A percentile compares a stretch with the other conserved stretches of the same genome.
phyloP scores from a whole-genome alignment of 805 yeast genomes.

The Yueomyces sinensis region DNA sequence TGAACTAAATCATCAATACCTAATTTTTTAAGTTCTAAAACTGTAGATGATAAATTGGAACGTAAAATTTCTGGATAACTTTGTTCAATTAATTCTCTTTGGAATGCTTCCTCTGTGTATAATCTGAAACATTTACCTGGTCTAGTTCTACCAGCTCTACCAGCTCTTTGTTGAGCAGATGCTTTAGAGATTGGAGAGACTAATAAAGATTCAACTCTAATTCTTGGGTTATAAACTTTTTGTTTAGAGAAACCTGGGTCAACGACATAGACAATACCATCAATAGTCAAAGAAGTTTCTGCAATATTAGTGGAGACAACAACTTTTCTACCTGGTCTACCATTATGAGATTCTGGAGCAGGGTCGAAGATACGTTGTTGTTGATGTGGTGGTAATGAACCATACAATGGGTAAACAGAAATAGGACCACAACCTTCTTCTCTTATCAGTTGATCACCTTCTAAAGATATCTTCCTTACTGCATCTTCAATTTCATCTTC shows the following conservation, averaged over 20 bases:
- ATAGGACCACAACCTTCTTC: constrained; percentile 88
- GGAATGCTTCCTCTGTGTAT: constrained; percentile 93
- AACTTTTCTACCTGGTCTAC: constrained; percentile 90
- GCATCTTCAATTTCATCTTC: constrained; percentile 98
- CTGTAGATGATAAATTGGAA: constrained; percentile 83
- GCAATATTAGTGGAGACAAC: constrained; percentile 92
- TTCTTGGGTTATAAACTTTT: constrained; percentile 91
- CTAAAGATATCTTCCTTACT: constrained; percentile 73
- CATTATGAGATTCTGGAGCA: constrained; percentile 65
- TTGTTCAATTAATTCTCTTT: constrained; percentile 86
- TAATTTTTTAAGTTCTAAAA: constrained; percentile 80
- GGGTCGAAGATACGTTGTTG: constrained; percentile 89
- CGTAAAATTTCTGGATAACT: constrained; percentile 92
- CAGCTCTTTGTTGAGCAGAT: constrained; percentile 96
- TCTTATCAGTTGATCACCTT: constrained; percentile 76
- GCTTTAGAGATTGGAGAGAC: constrained; percentile 97
- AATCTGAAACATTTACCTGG: constrained; percentile 96
- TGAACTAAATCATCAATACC: constrained; percentile 95
- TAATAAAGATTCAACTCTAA: constrained; percentile 84
- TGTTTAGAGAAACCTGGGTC: constrained; percentile 97
- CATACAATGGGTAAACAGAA: constrained; percentile 84
- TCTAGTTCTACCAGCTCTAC: constrained; percentile 99
- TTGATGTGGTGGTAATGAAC: constrained; percentile 91
- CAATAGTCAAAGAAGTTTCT: constrained; percentile 94
- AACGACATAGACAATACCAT: constrained; percentile 92